These are phyloP conservation scores for Cantharellus cinnabarinus DNA, from an alignment of 768 basidiomycete genomes.

Conservation along the genomic window DNA sequence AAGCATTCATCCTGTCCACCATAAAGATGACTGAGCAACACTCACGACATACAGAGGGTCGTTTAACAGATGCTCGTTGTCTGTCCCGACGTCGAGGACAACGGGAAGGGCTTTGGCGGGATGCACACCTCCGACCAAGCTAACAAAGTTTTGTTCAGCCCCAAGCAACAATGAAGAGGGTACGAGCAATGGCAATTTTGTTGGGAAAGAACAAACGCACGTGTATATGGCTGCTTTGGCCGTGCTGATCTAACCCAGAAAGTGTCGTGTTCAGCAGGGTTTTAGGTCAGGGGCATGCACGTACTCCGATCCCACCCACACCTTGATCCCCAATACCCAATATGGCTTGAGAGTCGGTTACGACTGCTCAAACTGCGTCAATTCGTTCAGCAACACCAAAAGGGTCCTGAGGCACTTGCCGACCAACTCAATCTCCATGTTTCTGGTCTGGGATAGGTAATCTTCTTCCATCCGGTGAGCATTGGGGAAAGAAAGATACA, in stretches of 20 bases:
- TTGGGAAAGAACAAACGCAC: conserved; percentile 17
- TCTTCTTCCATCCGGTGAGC: conserved; percentile 54
- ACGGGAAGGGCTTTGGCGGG: conserved; percentile 38
- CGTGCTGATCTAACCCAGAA: conserved; percentile 33
- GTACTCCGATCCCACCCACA: conserved; percentile 14
- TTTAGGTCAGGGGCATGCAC: not conserved
- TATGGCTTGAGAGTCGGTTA: conserved; percentile 71
- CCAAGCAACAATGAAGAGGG: too few species aligned
- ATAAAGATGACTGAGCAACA: conserved; percentile 4
- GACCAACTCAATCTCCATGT: conserved; percentile 48
- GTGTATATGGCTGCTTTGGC: conserved; percentile 68
- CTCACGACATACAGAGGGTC: conserved; percentile 49
- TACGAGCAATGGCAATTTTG: too few species aligned
- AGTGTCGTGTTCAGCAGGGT: not conserved
- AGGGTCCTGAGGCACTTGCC: not conserved
- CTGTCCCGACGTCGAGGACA: conserved; percentile 56
- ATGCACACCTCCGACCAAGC: conserved; percentile 45
- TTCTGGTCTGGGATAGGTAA: conserved; percentile 45
- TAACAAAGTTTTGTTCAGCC: conserved; percentile 10
- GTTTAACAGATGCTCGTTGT: conserved; percentile 40
- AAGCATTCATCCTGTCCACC: too few species aligned
- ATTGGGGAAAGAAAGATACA: conserved; percentile 45
- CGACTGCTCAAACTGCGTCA: conserved; percentile 21
- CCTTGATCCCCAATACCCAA: conserved; percentile 41
- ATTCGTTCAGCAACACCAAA: not conserved